Conservation (phyloP, 1,284 basidiomycete genomes). For the Fomitopsis pinicola region DNA sequence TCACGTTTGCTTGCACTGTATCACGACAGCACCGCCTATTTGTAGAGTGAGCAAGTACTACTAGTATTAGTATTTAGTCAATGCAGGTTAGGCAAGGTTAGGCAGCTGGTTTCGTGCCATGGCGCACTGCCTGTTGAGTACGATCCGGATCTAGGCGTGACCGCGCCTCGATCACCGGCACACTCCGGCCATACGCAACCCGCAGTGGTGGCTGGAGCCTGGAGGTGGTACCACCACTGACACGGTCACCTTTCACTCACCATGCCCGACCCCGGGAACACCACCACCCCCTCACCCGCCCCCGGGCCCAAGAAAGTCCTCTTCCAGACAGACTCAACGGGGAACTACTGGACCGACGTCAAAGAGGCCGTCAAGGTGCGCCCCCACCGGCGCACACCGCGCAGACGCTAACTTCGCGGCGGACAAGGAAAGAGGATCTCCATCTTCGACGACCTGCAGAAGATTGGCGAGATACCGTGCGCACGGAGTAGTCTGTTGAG, state of each 20-base stretch:
- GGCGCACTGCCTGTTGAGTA: too few species aligned
- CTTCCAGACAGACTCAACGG: conserved; percentile 41
- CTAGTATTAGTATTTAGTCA: too few species aligned
- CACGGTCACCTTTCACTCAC: neutral
- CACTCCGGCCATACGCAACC: too few species aligned
- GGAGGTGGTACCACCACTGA: neutral
- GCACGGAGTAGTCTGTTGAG: conserved; percentile 47
- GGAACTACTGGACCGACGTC: conserved; percentile 38
- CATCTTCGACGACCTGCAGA: conserved; percentile 39
- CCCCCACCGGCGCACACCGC: neutral
- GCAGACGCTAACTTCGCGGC: conserved; percentile 13
- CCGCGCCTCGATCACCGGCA: too few species aligned
- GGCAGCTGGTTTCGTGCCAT: too few species aligned
- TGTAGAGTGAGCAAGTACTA: too few species aligned
- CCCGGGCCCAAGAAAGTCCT: conserved; percentile 25
- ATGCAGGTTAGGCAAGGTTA: too few species aligned
- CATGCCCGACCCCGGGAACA: conserved; percentile 1
- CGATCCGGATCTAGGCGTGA: too few species aligned
- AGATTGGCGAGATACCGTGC: conserved; percentile 59
- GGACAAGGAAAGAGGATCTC: conserved; percentile 43
- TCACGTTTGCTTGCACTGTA: too few species aligned
- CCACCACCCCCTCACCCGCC: conserved; percentile 3
- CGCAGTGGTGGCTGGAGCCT: too few species aligned
- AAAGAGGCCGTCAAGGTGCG: conserved; percentile 42
- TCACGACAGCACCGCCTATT: too few species aligned